Evolutionary conservation across 768 basidiomycete species (phyloP), one percentile per base, ranked within the genome.

Genomic region (Cyathus striatus): DNA sequence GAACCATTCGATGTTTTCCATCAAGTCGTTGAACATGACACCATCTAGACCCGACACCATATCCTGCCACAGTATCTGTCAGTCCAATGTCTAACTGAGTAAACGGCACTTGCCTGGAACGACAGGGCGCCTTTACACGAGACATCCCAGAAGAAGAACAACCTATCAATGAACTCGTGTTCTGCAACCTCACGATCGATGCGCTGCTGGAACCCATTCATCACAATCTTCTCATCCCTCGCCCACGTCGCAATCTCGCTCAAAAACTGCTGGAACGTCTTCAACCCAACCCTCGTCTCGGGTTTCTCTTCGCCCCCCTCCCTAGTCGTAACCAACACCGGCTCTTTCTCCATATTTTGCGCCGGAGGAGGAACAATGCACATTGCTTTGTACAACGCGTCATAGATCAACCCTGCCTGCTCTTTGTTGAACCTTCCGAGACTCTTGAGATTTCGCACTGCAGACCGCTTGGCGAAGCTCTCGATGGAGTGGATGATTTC

Each of bases 1-100:
- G 67, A 98, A 95, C 95, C 95, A 99, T 60, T 96, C 90, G 54
- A 98, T 95, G 51, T 90, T 95, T 44, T 93, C 90, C 96, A 98
- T 97, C 50, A 99, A 66, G 61, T 97, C 96, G 49, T 90, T 94
- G 66, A 90, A 87, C 79, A 97, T 89, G 35, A 96, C 88, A 2
- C 85, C 85, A 52, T 96, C 86, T 38, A 98, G 69, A 1, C 96
- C 95, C 22, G 70, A 75, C 7, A 98, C 84, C 10, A 98, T 69
- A 58, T 98, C 93, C 89, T 97, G 56, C 14, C 34, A 22, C 14
- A 16, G 25, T 5, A n/a, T 5, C n/a, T n/a, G n/a, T n/a, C n/a
- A n/a, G n/a, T n/a, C n/a, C n/a, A n/a, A n/a, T n/a, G n/a, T n/a
- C n/a, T n/a, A n/a, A n/a, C n/a, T n/a, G n/a, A n/a, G n/a, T n/a